Evolutionary conservation across 306 rosid species (phyloP), one percentile per base, ranked within the genome.

Genomic region (Nissolia schottii): DNA sequence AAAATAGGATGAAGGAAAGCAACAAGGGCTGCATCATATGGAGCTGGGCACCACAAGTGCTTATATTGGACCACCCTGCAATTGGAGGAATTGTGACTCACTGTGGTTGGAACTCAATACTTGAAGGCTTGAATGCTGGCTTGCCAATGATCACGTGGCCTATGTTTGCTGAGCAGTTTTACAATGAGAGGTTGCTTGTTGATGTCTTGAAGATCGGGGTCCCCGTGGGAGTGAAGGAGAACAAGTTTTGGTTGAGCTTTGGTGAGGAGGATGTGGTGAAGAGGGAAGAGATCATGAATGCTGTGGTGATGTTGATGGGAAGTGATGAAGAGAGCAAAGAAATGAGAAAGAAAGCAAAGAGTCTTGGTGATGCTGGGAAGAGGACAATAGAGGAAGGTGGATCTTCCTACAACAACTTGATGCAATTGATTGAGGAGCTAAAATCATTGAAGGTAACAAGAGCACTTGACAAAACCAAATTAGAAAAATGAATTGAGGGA

Each of bases 131-230:
- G 28, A 55, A 24, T 43, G 23, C 5, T 34, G 54, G 80, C 34
- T 45, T 67, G 34, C 74, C 76, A 35, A 77, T 77, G 80, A 18
- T 77, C 4, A 16, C 80, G 20, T 76, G 80, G 80, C 80, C 80
- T 0, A 56, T 56, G 62, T 76, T 66, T 57, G 61, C 74, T 5
- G 80, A 75, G 38, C 80, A 75, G 11, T 75, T 75, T 43, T 75
- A 66, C 68, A 66, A 75, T 66, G 80, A 76, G 68, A 66, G 23
- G 68, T 37, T 77, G 63, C 1, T 77, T 5, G 63, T 32, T 59
- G 70, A 77, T 34, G 64, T 77, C 0, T 12, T 57, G 62, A 76
- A 67, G 9, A 58, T 67, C 2, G 75, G 62, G 5, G 62, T 76
- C 37, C 35, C 80, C 0, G 69, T 76, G 2, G 80, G 75, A 34